Evolutionary conservation across 345 rosid genomes (phyloP), one percentile per base, ranked within the genome.

Genomic region (Salix suchowensis): DNA sequence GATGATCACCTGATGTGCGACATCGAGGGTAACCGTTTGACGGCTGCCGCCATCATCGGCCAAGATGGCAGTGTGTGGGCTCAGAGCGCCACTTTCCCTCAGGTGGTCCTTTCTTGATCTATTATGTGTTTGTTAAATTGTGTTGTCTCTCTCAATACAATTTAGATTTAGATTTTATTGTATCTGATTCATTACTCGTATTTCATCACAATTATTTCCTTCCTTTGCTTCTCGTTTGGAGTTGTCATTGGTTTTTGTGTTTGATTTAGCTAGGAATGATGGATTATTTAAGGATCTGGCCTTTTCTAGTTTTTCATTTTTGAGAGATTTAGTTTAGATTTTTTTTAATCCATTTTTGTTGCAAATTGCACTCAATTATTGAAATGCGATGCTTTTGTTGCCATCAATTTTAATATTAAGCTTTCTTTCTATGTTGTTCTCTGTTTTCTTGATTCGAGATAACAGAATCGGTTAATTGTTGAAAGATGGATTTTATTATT

Each of bases 1-100:
- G 76, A 78, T 66, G 80, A 78, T 6, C 80, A 78, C 55, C 77
- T 78, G 2, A 78, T 78, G 77, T 78, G 76, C 61, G 77, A 78
- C 21, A 23, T 78, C 77, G 81, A 78, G 14, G 81, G 81, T 28
- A 21, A 67, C 34, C 73, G 15, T 67, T 77, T 78, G 77, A 30
- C 52, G 21, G 68, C 77, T 1, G 77, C 81, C 15, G 73, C 81
- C 28, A 78, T 78, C 48, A 44, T 78, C 52, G 77, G 81, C 42
- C 81, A 78, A 6, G 81, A 78, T 52, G 77, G 77, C 68, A 78
- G 65, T 46, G 66, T 78, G 11, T 78, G 81, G 77, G 73, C 77
- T 61, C 77, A 78, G 42, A 73, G 81, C 69, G 15, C 81, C 11
- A 58, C 30, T 73, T 78, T 78, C 81, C 81, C 81, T 40, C 66